Evolutionary conservation across 768 basidiomycete genomes (phyloP), one percentile per base, ranked within the genome.

Genomic region (Dacryopinax spathularia): DNA sequence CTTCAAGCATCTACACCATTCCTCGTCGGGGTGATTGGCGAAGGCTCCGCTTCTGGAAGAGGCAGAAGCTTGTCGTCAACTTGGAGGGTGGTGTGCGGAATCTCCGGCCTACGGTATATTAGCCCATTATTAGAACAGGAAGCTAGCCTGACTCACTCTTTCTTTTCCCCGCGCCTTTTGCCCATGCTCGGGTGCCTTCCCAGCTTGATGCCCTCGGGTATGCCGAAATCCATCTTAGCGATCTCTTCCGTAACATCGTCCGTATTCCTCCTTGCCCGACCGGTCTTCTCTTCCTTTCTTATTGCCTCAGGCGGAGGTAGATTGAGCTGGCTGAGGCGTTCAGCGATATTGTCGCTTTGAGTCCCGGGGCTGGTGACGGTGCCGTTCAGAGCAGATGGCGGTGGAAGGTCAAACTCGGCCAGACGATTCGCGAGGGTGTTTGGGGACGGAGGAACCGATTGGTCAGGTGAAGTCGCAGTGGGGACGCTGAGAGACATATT

Each of bases 181-280:
- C 48, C 48, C 48, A 56, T 56, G 48, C 48, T 56, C 13, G 48
- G 48, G 48, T 56, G 48, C 48, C 48, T 56, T 22, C 48, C 48
- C 29, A 56, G 31, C 25, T 29, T 56, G 13, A 56, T 20, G 48
- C 48, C 48, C 48, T 56, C 48, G 10, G 48, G 48, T 13, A 56
- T 29, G 18, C 29, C 48, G 48, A 56, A 56, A 29, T 56, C 25
- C 48, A 56, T 56, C 13, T 56, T 56, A 29, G 48, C 48, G 25
- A 56, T 56, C 48, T 56, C 48, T 20, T 56, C 48, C 5, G 48
- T 56, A 5, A 56, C 48, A 18, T 56, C 48, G 25, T 56, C 48
- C 48, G 48, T 56, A 29, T 56, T 56, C 25, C 48, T 25, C 25
- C 48, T 56, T 9, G 48, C 48, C 5, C 48, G 22, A 9, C 48